Evolutionary conservation across 2,329 filamentous ascomycete genomes (phyloP).

Genomic region (Escovopsis sp.): DNA sequence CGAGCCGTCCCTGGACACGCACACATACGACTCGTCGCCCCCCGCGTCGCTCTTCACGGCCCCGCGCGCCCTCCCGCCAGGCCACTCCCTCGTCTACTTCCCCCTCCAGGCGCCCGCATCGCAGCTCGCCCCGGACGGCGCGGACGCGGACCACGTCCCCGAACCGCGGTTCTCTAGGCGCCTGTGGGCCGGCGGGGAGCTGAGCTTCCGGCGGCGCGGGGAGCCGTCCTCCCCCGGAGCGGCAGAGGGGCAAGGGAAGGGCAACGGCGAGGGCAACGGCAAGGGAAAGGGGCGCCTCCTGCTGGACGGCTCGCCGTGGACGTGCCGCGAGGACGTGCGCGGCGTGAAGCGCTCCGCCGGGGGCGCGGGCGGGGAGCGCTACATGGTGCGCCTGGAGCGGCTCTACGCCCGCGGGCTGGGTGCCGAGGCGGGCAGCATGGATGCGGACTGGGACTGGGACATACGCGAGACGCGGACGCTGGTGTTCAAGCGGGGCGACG

Average conservation of each 20-base stretch:
- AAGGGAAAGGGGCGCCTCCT: slow-evolving; percentile 12
- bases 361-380: slow-evolving; percentile 23
- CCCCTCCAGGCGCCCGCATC: slow-evolving; percentile 50
- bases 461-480: slow-evolving; percentile 35
- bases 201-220: slow-evolving; percentile 34
- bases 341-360: slow-evolving; percentile 21
- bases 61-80: slow-evolving; percentile 36
- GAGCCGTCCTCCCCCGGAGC: neutral
- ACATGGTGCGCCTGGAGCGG: slow-evolving; percentile 37
- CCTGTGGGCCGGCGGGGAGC: slow-evolving; percentile 76
- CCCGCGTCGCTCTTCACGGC: neutral
- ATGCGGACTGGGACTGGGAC: slow-evolving; percentile 9
- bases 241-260: no score
- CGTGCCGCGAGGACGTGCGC: slow-evolving; percentile 32
- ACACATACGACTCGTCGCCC: neutral
- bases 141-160: slow-evolving; percentile 65
- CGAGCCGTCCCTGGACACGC: no score
- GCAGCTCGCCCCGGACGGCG: slow-evolving; percentile 64
- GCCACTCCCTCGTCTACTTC: slow-evolving; percentile 81
- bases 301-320: slow-evolving; percentile 24
- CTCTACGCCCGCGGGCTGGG: slow-evolving; percentile 22
- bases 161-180: slow-evolving; percentile 57
- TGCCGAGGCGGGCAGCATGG: slow-evolving; percentile 1
- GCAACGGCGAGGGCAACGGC: neutral
- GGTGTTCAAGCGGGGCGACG: slow-evolving; percentile 34